Evolutionary conservation across 495 filamentous ascomycete species (phyloP).

Genomic region (Chaetomidium leptoderma): DNA sequence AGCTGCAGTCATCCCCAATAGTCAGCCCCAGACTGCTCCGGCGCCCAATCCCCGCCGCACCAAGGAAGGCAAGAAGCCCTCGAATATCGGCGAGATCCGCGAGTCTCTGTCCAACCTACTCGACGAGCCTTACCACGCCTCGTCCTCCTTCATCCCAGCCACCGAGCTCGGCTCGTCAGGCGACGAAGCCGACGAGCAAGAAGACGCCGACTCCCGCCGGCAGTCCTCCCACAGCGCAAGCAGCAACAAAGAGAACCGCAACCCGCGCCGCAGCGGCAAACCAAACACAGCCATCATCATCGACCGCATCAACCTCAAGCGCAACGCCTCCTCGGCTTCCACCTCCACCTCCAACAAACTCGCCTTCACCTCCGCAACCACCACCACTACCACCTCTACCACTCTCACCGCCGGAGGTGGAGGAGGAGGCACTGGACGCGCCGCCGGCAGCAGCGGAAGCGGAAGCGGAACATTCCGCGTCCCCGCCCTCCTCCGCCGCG

Average conservation of each 20-base stretch:
- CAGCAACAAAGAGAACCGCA: slow-evolving; percentile 42
- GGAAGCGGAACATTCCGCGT: slow-evolving; percentile 71
- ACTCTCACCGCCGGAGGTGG: too few species aligned
- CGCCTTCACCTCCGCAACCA: slow-evolving; percentile 55
- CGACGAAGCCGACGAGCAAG: slow-evolving; percentile 37
- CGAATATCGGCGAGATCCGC: slow-evolving; percentile 71
- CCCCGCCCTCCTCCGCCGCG: slow-evolving; percentile 72
- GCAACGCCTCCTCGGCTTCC: slow-evolving; percentile 47
- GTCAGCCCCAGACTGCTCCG: slow-evolving; percentile 36
- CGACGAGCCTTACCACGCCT: slow-evolving; percentile 52
- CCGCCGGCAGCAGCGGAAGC: too few species aligned
- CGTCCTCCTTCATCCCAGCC: slow-evolving; percentile 42
- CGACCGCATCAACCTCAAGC: slow-evolving; percentile 77
- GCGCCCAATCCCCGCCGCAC: slow-evolving; percentile 59
- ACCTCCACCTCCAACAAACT: slow-evolving; percentile 43
- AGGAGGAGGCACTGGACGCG: too few species aligned
- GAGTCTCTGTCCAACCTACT: slow-evolving; percentile 76
- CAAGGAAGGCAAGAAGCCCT: slow-evolving; percentile 52
- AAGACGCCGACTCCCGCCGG: slow-evolving; percentile 13
- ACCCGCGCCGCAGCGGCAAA: slow-evolving; percentile 45
- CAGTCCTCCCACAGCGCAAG: slow-evolving; percentile 23
- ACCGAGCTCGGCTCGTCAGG: slow-evolving; percentile 42
- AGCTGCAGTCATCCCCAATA: slow-evolving; percentile 40
- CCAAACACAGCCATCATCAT: slow-evolving; percentile 54
- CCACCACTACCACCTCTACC: neutral